phyloP scores from a whole-genome alignment of 495 filamentous ascomycete species.

The Penicillium coprophilum region DNA sequence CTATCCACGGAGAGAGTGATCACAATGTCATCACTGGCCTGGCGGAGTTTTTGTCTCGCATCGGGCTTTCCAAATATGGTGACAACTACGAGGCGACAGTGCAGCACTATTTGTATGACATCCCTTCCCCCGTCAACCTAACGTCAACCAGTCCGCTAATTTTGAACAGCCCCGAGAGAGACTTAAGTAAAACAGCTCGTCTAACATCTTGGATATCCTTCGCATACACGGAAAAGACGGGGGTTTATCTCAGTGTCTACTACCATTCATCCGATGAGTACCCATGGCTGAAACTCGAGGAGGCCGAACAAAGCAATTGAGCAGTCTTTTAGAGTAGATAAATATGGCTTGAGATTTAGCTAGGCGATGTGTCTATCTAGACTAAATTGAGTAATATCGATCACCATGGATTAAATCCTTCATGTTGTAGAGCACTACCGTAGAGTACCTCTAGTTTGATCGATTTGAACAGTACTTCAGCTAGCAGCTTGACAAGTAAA shows the following conservation, averaged over 20 bases:
- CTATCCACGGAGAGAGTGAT: slow-evolving; percentile 18
- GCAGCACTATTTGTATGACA: slow-evolving; percentile 8
- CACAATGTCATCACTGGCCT: not conserved
- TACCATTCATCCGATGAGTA: slow-evolving; percentile 10
- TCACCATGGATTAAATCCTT: too few relatives aligned
- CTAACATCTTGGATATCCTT: slow-evolving; percentile 22
- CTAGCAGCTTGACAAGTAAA: too few relatives aligned
- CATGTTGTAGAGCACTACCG: too few relatives aligned
- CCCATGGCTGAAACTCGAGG: too few relatives aligned
- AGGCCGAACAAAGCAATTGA: too few relatives aligned
- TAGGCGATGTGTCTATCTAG: too few relatives aligned
- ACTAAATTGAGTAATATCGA: too few relatives aligned
- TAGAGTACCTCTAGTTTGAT: too few relatives aligned
- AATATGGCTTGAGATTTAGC: too few relatives aligned
- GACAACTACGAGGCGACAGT: not conserved
- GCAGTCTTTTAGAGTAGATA: too few relatives aligned
- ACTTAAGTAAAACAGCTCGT: slow-evolving; percentile 7
- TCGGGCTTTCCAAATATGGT: slow-evolving; percentile 3
- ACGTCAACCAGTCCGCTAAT: not conserved
- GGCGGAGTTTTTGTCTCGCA: slow-evolving; percentile 7
- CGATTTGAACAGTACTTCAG: too few relatives aligned
- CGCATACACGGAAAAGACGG: slow-evolving; percentile 20
- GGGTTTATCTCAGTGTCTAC: slow-evolving; percentile 23
- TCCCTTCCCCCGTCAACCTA: not conserved
- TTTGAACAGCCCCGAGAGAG: slow-evolving; percentile 8